Base-by-base conservation (phyloP, 2,329 filamentous ascomycete genomes). In the Botrytis cinerea region DNA sequence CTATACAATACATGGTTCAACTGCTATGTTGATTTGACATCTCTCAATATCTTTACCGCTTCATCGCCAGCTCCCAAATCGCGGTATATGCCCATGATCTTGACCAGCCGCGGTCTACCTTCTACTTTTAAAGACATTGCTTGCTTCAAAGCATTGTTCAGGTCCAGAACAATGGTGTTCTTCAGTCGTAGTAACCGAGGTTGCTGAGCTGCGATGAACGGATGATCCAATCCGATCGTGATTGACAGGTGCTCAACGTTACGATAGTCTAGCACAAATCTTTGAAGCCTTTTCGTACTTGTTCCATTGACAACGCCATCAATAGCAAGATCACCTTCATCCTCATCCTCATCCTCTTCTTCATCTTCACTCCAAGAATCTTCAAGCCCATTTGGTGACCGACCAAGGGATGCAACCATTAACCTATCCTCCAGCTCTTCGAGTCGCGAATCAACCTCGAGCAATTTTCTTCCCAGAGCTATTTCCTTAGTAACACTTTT, bases 371-470 rank as follows among this genome's bases (percentile, higher is more conserved):
- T 81, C 73, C 79, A 80, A 45, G 73, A 72, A 40, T 80, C 77
- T 25, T 81, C 78, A 46, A 76, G 74, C 22, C 77, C 79, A 54
- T 81, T 78, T 35, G 70, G 73, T 45, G 73, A 73, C 4, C 75
- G 76, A 57, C 77, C 78, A 40, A 80, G 77, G 25, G 78, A 82
- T 20, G 75, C 86, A 38, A 93, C 84, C 63, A 89, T 87, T 40
- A 95, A 82, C 48, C 85, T 84, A 59, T 86, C 87, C 80, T 95
- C 93, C 62, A 95, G 81, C 71, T 88, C 86, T 9, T 84, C 83
- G 54, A 94, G 79, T 72, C 90, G 81, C 75, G 90, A 89, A 71
- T 92, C 89, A 28, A 92, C 82, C 80, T 94, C 92, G 43, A 95
- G 80, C 84, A 95, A 85, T 77, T 85, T 85, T 75, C 89, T 82